These are phyloP conservation scores for Mycena galericulata DNA, from an alignment of 768 basidiomycete species.

Conservation along the genomic window DNA sequence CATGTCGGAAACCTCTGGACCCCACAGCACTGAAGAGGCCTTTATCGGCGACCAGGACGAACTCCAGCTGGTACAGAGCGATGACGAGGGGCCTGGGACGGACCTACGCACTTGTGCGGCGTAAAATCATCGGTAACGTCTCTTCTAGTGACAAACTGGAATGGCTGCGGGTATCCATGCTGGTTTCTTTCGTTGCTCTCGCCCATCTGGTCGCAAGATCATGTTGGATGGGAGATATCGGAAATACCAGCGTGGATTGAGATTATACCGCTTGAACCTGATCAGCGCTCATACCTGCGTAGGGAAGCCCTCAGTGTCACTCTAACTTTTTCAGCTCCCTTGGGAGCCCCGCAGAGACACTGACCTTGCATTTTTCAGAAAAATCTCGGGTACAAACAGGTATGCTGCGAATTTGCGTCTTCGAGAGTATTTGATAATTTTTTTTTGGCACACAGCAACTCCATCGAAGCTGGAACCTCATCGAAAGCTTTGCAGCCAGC, in stretches of 20 bases:
- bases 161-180: constrained; percentile 93
- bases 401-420: constrained; percentile 44
- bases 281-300: constrained; percentile 98
- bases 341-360: constrained; percentile 56
- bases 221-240: constrained; percentile 41
- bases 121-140: constrained; percentile 77
- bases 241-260: constrained; percentile 75
- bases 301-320: constrained; percentile 92
- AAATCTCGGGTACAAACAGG: constrained; percentile 86
- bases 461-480: constrained; percentile 85
- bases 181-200: constrained; percentile 42
- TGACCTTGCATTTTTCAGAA: constrained; percentile 67
- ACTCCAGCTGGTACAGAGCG: constrained; percentile 68
- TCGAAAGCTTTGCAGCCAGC: constrained; percentile 90
- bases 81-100: constrained; percentile 45
- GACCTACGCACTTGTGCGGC: constrained; percentile 45
- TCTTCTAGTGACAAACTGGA: constrained; percentile 74
- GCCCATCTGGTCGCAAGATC: constrained; percentile 32
- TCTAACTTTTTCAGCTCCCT: constrained; percentile 54
- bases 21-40: constrained; percentile 27
- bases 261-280: constrained; percentile 99
- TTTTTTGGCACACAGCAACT: constrained; percentile 68
- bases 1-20: constrained; percentile 22
- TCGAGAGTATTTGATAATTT: constrained; percentile 20
- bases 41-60: constrained; percentile 56